Evolutionary conservation across 2,329 filamentous ascomycete genomes (phyloP).

Genomic region (Sclerotinia nivalis): DNA sequence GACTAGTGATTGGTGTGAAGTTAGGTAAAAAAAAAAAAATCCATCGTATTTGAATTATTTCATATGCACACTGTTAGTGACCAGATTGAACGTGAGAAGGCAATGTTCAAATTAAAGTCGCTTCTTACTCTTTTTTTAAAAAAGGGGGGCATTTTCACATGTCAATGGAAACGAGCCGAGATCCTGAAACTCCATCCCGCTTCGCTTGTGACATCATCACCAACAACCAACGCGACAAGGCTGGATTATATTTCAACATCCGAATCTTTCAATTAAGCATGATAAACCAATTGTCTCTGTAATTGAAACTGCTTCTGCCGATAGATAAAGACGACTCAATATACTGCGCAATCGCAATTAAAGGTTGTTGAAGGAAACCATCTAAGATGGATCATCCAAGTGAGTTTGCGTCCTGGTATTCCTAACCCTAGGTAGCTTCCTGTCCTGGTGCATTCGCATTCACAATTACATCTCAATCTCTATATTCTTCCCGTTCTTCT

Average conservation of each 20-base stretch:
- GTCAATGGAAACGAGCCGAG: slow-evolving; percentile 11
- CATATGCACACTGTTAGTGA: not conserved
- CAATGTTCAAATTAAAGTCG: not conserved
- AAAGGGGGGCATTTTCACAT: slow-evolving; percentile 18
- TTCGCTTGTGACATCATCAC: slow-evolving; percentile 19
- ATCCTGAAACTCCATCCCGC: slow-evolving; percentile 2
- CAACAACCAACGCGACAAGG: not conserved
- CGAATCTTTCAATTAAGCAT: not conserved
- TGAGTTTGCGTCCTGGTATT: slow-evolving; percentile 31
- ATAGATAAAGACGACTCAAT: not conserved
- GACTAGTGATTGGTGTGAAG: not conserved
- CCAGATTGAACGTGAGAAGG: not conserved
- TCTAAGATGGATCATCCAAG: slow-evolving; percentile 48
- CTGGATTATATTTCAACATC: not conserved
- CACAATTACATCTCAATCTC: not conserved
- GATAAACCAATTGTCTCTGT: not conserved
- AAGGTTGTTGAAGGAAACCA: not conserved
- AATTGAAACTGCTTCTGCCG: not conserved
- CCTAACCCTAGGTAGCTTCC: not conserved
- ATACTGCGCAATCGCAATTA: not conserved
- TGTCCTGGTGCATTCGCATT: too few relatives aligned
- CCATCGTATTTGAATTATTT: not conserved
- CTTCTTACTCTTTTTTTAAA: slow-evolving; percentile 5
- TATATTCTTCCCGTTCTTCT: not conserved
- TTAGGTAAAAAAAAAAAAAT: not conserved